Evolutionary conservation across 257 asterid genomes (phyloP), one percentile per base, ranked within the genome.

Genomic region (Rehmannia glutinosa): DNA sequence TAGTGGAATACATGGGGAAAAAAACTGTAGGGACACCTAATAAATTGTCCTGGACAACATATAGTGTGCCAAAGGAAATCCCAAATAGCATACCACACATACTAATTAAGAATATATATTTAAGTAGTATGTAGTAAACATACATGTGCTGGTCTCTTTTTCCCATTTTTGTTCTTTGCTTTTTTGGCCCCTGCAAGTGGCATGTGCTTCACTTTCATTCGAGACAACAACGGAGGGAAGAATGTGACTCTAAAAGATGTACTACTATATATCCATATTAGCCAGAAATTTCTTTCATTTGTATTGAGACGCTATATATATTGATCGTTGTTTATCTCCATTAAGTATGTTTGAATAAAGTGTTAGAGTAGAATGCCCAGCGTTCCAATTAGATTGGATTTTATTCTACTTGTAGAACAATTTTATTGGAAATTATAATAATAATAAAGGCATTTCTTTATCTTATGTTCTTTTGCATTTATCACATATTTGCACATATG

Each of bases 131-230:
- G n/a, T 32, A 35, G n/a, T 25, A 51, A 10, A 66, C 70, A 64
- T 43, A 72, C 81, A 72, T 52, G 74, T 72, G 84, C 69, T 30
- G 25, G 41, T 8, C 77, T 74, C 57, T 61, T 24, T 54, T 39
- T n/a, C 25, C 54, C 19, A 0, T 43, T 38, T 57, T 47, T 50
- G 53, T 16, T 8, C 41, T 36, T 32, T 36, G 19, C 64, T 23
- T 72, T 36, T 24, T 25, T 52, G 38, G 5, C 60, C 51, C 23
- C 46, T 24, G 42, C 69, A 70, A 24, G 59, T 21, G 6, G 68
- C 79, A 76, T 66, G 75, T 70, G 74, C 73, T 38, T 60, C 74
- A 52, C 53, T 55, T 73, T 63, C 41, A 28, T 19, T 58, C 30
- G 32, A 42, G 58, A 70, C 63, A 39, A 38, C 23, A 65, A 2